phyloP scores from a whole-genome alignment of 2,329 filamentous ascomycete species.

The Calycina herbarum region DNA sequence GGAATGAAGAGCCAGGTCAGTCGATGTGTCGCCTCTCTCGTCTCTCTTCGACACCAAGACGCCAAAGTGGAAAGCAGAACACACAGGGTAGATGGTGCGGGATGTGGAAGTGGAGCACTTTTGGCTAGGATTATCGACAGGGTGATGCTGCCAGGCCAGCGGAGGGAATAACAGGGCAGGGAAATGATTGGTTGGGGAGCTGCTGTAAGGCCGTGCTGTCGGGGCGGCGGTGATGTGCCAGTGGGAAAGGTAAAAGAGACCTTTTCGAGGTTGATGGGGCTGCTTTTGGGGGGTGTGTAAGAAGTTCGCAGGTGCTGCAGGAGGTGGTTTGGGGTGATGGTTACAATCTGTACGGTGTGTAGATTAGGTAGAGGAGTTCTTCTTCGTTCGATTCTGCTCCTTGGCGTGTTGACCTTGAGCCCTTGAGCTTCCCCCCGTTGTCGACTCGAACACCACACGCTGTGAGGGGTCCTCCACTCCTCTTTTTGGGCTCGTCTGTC shows the following conservation, averaged over 20 bases:
- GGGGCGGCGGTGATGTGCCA: background rate
- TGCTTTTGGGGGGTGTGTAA: too few species aligned
- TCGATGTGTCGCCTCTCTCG: background rate
- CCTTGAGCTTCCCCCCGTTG: too few species aligned
- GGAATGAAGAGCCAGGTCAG: slow-evolving; percentile 26
- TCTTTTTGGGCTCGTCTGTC: background rate
- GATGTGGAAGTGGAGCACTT: background rate
- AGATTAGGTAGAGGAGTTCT: background rate
- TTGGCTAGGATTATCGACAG: background rate
- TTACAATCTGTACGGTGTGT: background rate
- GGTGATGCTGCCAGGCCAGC: background rate
- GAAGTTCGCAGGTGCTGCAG: background rate
- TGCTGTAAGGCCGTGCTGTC: slow-evolving; percentile 3
- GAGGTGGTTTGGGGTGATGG: background rate
- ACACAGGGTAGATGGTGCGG: slow-evolving; percentile 4
- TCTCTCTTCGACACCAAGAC: background rate
- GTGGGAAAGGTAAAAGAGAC: background rate
- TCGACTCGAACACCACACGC: too few species aligned
- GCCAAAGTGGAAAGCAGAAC: background rate
- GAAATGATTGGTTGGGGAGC: background rate
- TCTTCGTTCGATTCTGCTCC: background rate
- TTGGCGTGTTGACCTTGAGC: background rate
- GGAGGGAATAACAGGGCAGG: background rate
- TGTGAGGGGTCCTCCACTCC: background rate
- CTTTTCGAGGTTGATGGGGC: too few species aligned